phyloP scores from a whole-genome alignment of 2,329 filamentous ascomycete genomes.

The Calonectria hawksworthii region DNA sequence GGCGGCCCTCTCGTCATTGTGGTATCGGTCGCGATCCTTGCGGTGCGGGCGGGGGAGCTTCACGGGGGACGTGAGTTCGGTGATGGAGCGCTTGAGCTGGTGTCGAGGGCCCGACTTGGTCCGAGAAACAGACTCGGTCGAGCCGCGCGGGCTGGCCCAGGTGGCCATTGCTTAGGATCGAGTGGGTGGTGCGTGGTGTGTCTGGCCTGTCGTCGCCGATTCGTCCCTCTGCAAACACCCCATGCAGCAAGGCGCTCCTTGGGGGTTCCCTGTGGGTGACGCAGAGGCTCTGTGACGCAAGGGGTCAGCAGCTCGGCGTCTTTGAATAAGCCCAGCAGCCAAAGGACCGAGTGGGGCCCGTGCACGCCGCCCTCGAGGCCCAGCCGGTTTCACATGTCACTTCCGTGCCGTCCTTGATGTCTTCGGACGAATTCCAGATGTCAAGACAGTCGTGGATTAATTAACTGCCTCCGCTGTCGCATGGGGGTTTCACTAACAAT shows the following conservation, averaged over 20 bases:
- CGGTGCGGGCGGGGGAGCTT: constrained; percentile 54
- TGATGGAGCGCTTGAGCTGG: constrained; percentile 69
- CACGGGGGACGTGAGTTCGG: constrained; percentile 65
- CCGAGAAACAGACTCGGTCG: constrained; percentile 41
- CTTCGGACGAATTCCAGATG: constrained; percentile 16
- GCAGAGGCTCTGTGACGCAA: constrained; percentile 26
- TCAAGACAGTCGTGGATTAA: constrained; percentile 11
- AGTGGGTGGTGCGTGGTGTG: constrained; percentile 14
- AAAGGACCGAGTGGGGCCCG: constrained; percentile 9
- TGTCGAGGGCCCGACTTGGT: constrained; percentile 56
- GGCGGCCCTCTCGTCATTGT: constrained; percentile 48
- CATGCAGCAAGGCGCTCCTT: constrained; percentile 1
- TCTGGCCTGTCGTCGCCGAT: constrained; percentile 18
- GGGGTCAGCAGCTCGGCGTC: constrained; percentile 22
- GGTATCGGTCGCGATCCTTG: constrained; percentile 44
- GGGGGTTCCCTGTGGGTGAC: constrained; percentile 11
- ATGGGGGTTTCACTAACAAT: background rate
- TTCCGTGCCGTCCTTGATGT: constrained; percentile 9
- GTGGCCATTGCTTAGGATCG: constrained; percentile 36
- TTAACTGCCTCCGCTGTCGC: background rate
- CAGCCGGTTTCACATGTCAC: constrained; percentile 26
- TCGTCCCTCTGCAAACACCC: constrained; percentile 9
- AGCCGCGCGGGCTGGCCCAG: constrained; percentile 42
- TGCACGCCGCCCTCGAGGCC: constrained; percentile 2
- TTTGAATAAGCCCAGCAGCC: constrained; percentile 19